Evolutionary conservation across 345 rosid genomes (phyloP).

Genomic region (Luvunga scandens): DNA sequence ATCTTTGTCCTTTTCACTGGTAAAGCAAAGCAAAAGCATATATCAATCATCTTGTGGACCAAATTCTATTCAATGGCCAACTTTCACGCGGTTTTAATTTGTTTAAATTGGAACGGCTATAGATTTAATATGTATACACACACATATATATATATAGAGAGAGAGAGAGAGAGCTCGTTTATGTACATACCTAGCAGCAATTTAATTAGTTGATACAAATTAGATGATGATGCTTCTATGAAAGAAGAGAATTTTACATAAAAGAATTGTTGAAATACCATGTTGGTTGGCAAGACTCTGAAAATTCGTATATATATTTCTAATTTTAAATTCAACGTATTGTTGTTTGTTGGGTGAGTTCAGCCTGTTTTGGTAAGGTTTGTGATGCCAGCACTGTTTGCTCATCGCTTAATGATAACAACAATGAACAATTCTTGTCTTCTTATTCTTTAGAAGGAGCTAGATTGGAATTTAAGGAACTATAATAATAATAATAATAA

Average conservation of each 20-base stretch:
- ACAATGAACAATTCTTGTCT: constrained; percentile 1
- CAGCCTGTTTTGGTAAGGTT: background rate
- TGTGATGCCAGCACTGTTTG: background rate
- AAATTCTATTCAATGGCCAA: background rate
- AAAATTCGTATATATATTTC: too few species aligned
- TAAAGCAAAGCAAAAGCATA: constrained; percentile 24
- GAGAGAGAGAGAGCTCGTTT: too few species aligned
- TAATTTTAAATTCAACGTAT: background rate
- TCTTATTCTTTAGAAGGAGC: too few species aligned
- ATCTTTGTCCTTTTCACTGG: constrained; percentile 25
- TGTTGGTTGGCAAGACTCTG: too few species aligned
- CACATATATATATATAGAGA: too few species aligned
- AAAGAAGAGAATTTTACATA: background rate
- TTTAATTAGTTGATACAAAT: background rate
- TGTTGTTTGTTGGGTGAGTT: background rate
- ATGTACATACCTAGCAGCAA: background rate
- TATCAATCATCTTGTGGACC: background rate
- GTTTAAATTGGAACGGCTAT: background rate
- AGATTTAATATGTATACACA: too few species aligned
- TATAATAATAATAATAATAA: too few species aligned
- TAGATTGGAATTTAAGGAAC: too few species aligned
- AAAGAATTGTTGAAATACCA: background rate
- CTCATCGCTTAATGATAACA: background rate
- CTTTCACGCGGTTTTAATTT: constrained; percentile 20
- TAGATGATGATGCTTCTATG: background rate